phyloP scores from a whole-genome alignment of 2,329 filamentous ascomycete species.

The Arthrobotrys iridis region DNA sequence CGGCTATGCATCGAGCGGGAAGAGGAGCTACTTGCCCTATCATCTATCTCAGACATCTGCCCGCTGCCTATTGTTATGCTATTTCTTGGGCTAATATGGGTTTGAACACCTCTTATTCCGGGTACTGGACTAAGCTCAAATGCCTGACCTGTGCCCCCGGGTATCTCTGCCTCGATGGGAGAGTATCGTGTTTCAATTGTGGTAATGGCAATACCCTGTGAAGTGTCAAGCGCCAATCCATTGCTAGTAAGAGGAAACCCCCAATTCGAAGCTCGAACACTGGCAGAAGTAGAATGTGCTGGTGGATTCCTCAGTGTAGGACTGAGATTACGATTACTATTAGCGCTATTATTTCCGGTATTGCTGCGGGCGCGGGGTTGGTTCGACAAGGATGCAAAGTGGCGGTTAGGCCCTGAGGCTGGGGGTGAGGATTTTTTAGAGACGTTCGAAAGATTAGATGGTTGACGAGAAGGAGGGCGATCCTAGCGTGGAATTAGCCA shows the following conservation, averaged over 20 bases:
- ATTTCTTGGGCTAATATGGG: conserved; percentile 18
- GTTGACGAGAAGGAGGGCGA: conserved; percentile 35
- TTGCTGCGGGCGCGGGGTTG: conserved; percentile 35
- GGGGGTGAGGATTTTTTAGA: conserved; percentile 30
- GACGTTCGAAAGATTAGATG: conserved; percentile 21
- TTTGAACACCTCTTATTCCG: background rate
- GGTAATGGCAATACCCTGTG: conserved; percentile 33
- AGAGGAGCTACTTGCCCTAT: conserved; percentile 16
- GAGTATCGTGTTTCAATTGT: conserved; percentile 50
- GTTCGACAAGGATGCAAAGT: conserved; percentile 31
- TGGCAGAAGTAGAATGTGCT: conserved; percentile 39
- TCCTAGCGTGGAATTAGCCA: conserved; percentile 24
- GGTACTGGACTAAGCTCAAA: conserved; percentile 43
- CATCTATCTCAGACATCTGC: conserved; percentile 19
- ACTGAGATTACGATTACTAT: conserved; percentile 8
- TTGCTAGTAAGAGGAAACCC: conserved; percentile 42
- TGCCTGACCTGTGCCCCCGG: conserved; percentile 29
- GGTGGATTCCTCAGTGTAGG: conserved; percentile 26
- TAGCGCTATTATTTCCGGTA: conserved; percentile 2
- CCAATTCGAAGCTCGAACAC: conserved; percentile 46
- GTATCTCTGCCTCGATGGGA: conserved; percentile 20
- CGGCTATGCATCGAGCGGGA: conserved; percentile 2
- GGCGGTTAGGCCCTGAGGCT: conserved; percentile 21
- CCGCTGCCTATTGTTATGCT: conserved; percentile 47
- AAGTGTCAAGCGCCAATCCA: conserved; percentile 28